A percentile compares a stretch with the other conserved stretches of the same genome.
Conservation (phyloP, 2,329 filamentous ascomycete species). For the Helotiales sp. region DNA sequence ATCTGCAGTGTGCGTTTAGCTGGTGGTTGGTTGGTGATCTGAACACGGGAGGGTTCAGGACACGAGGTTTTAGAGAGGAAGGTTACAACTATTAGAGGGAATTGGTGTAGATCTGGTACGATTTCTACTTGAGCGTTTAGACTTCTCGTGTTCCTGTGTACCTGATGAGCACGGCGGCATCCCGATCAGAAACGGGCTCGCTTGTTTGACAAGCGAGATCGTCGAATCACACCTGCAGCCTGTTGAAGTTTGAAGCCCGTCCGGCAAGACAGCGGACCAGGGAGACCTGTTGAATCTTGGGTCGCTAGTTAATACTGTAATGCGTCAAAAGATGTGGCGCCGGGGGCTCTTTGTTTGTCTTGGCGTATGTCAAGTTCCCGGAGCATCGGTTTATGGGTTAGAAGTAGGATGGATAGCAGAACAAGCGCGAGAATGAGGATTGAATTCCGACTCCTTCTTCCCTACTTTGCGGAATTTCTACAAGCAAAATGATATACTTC, state of each 20-base stretch:
- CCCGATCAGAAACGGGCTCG: not conserved
- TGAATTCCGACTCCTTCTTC: not conserved
- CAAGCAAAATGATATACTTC: too few species aligned
- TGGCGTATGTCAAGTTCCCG: slow-evolving; percentile 7
- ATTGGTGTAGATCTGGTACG: not conserved
- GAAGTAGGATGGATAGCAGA: not conserved
- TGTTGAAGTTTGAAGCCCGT: not conserved
- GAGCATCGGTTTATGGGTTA: not conserved
- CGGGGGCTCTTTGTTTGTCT: not conserved
- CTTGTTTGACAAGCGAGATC: slow-evolving; percentile 4
- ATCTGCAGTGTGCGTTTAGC: not conserved
- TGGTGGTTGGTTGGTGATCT: not conserved
- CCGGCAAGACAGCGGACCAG: not conserved
- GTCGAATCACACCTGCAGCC: not conserved
- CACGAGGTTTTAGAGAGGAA: not conserved
- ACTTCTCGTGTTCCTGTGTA: slow-evolving; percentile 5
- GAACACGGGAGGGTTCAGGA: not conserved
- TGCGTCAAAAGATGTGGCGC: not conserved
- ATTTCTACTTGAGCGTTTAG: not conserved
- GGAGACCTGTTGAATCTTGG: not conserved
- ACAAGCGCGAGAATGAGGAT: not conserved
- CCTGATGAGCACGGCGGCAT: not conserved
- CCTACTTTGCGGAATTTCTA: too few species aligned
- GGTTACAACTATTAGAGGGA: not conserved
- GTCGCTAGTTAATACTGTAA: not conserved